A percentile compares a stretch with the other conserved stretches of the same genome.
Evolutionary conservation across 148 eudicot species (phyloP).

Genomic region (Dianthus caryophyllus): DNA sequence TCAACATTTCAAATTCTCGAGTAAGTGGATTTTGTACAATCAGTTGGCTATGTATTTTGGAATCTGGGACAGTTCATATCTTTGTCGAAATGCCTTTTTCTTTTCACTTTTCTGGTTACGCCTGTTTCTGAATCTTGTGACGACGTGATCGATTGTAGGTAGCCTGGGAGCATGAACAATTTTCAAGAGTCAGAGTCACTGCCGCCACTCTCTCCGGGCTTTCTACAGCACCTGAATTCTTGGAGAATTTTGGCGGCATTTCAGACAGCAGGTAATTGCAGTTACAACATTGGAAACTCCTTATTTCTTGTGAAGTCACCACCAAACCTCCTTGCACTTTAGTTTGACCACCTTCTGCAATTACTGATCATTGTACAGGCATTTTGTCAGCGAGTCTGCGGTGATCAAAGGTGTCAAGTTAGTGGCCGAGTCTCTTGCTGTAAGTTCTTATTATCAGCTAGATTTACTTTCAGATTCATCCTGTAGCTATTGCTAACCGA

Average conservation of each 20-base stretch:
- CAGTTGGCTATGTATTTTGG: not conserved
- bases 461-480: not conserved
- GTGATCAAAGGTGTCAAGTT: constrained; percentile 61
- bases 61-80: not conserved
- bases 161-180: constrained; percentile 99
- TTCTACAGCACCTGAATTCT: constrained; percentile 74
- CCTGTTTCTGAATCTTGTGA: constrained; percentile 35
- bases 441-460: constrained; percentile 31
- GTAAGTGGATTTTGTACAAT: constrained; percentile 39
- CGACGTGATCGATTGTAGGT: constrained; percentile 69
- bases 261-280: constrained; percentile 67
- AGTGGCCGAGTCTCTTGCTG: constrained; percentile 98
- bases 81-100: not conserved
- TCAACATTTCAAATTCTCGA: constrained; percentile 90
- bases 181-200: constrained; percentile 90
- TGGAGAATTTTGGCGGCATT: constrained; percentile 76
- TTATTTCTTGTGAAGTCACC: not conserved
- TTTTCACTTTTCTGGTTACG: constrained; percentile 1
- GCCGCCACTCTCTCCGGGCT: constrained; percentile 87
- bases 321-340: not conserved
- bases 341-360: constrained; percentile 13
- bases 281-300: not conserved
- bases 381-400: constrained; percentile 60
- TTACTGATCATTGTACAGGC: constrained; percentile 38
- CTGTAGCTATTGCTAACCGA: not conserved